Base-by-base conservation (phyloP, 1,139 yeast genomes). In the Kodamaea sp. region DNA sequence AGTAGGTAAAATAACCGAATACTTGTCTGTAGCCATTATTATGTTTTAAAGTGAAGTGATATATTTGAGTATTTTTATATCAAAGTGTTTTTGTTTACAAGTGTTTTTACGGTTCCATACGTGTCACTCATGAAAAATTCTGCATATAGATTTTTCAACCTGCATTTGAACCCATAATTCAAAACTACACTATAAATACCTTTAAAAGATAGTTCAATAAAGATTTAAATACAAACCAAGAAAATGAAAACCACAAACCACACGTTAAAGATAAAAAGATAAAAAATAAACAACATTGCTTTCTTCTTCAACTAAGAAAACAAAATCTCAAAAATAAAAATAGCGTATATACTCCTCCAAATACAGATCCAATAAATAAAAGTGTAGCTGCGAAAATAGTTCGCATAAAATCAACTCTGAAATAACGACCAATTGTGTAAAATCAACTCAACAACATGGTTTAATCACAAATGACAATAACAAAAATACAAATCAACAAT, bases 1-100 rank as follows among this genome's bases (percentile, higher is more conserved):
- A 1, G 94, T 84, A 35, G 94, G 94, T 45, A 84, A 70, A 52
- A 84, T 84, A 32, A 84, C 84, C 8, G 89, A 79, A 63, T 84
- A 84, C 58, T 83, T 84, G 63, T 79, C 71, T 20, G 59, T 33
- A 11, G 43, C 46, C 50, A 48, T 53, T 28, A 32, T 48, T 7
- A 27, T 24, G 28, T 31, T 29, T 15, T 15, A 15, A 15, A 15
- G 20, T 15, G 4, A 15, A 15, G 20, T 15, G 20, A 15, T 15
- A 15, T 29, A 28, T 28, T 34, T 28, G 10, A 11, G 30, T 27
- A 15, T 27, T 27, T 11, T 27, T 27, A 27, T 27, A 27, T 27
- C 12, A 11, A 27, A 5, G 30, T 27, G 30, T 27, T 27, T 27
- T 9, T 27, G 20, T 27, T 15, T 27, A 27, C 30, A 27, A 27